phyloP scores from a whole-genome alignment of 1,284 basidiomycete genomes.

The Ustilago tritici region DNA sequence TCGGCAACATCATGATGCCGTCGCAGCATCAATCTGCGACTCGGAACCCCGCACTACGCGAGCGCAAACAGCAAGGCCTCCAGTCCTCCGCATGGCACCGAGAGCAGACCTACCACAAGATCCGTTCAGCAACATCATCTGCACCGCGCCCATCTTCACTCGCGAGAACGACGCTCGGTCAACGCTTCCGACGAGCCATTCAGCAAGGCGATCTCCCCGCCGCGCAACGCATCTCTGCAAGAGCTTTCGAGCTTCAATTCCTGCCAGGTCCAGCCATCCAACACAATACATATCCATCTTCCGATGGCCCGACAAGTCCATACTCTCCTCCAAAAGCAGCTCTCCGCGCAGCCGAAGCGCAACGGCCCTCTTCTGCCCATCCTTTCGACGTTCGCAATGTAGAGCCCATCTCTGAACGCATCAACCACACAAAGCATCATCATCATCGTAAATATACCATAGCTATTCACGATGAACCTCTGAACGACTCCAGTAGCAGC shows the following conservation, averaged over 20 bases:
- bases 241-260: constrained; percentile 36
- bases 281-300: neutral
- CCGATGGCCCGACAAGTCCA: neutral
- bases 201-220: constrained; percentile 47
- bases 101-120: neutral
- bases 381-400: constrained; percentile 55
- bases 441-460: constrained; percentile 44
- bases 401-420: constrained; percentile 10
- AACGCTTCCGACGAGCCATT: constrained; percentile 56
- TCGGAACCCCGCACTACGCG: constrained; percentile 9
- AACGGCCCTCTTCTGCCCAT: constrained; percentile 28
- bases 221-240: constrained; percentile 43
- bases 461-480: constrained; percentile 25
- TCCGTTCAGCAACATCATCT: constrained; percentile 4
- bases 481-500: constrained; percentile 1
- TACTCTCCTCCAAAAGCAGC: constrained; percentile 23
- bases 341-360: constrained; percentile 35
- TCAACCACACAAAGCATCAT: constrained; percentile 12
- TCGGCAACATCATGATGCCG: constrained; percentile 12
- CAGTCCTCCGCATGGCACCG: neutral
- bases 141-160: constrained; percentile 11
- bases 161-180: constrained; percentile 43
- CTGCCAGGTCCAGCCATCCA: neutral
- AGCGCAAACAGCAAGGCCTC: constrained; percentile 11
- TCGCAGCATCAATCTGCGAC: constrained; percentile 7